Base-by-base conservation (phyloP, 140 eudicot species). In the Bidens hawaiensis region DNA sequence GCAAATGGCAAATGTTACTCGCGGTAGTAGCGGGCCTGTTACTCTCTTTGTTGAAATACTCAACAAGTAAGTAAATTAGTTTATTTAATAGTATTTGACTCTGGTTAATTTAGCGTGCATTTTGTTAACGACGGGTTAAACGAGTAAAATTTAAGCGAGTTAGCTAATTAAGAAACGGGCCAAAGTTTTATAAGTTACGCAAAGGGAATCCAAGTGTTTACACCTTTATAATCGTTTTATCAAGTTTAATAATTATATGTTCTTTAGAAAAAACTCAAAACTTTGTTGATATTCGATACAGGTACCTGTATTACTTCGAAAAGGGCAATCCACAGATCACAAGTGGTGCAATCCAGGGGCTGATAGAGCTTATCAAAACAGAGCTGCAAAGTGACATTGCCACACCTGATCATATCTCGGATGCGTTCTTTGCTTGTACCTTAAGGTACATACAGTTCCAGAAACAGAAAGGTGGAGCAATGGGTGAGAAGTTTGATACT, bases 1-100 rank as follows among this genome's bases (percentile, higher is more conserved):
- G 55, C 99, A 93, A 74, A 88, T 88, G 95, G 94, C 97, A 17
- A 93, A 33, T 81, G 99, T 82, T 70, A 79, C 99, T 13, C 83
- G 99, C 56, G 99, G 99, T 51, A 93, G 90, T 78, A 85, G 97
- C 51, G 99, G 99, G 46, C 95, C 99, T 6, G 90, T 93, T 34
- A 88, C 96, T 18, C 86, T 93, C 60, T 88, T 93, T 64, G 99
- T 93, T 50, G 99, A 93, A 77, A 93, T 93, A 75, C 84, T 93
- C 23, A 93, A 93, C 87, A 93, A 93, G 99, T 93, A 64, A 63
- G 56, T 64, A 41, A 40, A 33, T 30, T 4, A 22, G 15, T 25
- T 26, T 26, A 5, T 22, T 23, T 11, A 15, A n/a, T 54, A 15
- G 6, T 10, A 28, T 30, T 30, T 31, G 15, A 27, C 17, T 16